Conservation (phyloP, 2,329 filamentous ascomycete species). For the Davidsoniella australis region DNA sequence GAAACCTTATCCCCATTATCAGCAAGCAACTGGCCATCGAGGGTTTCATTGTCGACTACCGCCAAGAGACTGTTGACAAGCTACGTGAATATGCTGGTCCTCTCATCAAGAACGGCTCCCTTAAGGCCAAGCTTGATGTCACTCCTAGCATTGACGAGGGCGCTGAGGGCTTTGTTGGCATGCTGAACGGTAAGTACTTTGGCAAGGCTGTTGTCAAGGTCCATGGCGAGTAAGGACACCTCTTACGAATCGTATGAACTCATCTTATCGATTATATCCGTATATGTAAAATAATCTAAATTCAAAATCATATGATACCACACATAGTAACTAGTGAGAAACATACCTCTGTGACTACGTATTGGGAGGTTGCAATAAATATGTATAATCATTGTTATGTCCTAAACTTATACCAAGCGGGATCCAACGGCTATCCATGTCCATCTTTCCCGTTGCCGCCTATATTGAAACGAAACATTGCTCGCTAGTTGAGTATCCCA, state of each 20-base stretch:
- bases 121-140: constrained; percentile 52
- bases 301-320: too few species aligned
- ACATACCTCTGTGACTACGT: too few species aligned
- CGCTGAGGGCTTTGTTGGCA: constrained; percentile 53
- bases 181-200: constrained; percentile 66
- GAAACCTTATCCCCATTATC: constrained; percentile 48
- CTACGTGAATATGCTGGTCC: constrained; percentile 42
- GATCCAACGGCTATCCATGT: too few species aligned
- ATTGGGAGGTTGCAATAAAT: too few species aligned
- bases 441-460: too few species aligned
- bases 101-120: constrained; percentile 50
- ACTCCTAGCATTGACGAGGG: constrained; percentile 69
- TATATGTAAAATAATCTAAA: too few species aligned
- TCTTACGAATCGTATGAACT: too few species aligned
- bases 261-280: not conserved
- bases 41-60: constrained; percentile 64
- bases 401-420: too few species aligned
- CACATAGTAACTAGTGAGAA: too few species aligned
- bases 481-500: not conserved
- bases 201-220: constrained; percentile 68
- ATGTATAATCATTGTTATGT: too few species aligned
- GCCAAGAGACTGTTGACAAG: constrained; percentile 56
- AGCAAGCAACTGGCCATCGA: constrained; percentile 51
- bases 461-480: not conserved
- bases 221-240: constrained; percentile 9